A percentile compares a stretch with the other conserved stretches of the same genome.
These are phyloP conservation scores for Erythrophleum fordii DNA, from an alignment of 306 rosid species.

Conservation along the genomic window DNA sequence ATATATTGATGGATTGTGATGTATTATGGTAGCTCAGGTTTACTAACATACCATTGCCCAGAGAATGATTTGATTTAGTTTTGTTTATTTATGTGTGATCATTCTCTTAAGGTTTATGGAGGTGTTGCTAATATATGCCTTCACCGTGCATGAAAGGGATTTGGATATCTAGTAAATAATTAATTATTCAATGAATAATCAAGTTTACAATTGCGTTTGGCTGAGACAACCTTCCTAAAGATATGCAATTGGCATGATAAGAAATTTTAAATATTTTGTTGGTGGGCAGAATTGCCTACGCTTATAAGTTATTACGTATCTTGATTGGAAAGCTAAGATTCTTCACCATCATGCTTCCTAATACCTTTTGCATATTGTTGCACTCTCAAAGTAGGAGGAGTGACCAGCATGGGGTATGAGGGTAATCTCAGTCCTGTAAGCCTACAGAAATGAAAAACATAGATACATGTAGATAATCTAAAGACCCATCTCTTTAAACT, in stretches of 20 bases:
- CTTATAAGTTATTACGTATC: neutral
- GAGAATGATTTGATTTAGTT: neutral
- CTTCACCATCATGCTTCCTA: slow-evolving; percentile 8
- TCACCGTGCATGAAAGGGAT: neutral
- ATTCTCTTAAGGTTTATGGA: slow-evolving; percentile 2
- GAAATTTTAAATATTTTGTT: slow-evolving; percentile 6
- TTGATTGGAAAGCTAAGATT: slow-evolving; percentile 20
- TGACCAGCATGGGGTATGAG: neutral
- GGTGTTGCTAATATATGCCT: neutral
- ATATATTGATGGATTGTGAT: neutral
- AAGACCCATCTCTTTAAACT: no score
- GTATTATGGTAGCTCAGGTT: neutral
- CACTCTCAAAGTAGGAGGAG: neutral
- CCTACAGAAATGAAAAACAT: neutral
- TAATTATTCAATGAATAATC: slow-evolving; percentile 3
- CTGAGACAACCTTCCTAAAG: neutral
- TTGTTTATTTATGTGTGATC: slow-evolving; percentile 6
- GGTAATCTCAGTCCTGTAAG: neutral
- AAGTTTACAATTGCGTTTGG: neutral
- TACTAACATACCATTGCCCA: neutral
- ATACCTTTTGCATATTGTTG: neutral
- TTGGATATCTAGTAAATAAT: neutral
- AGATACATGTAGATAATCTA: neutral
- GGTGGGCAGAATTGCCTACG: neutral
- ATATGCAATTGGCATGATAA: neutral